A percentile compares a stretch with the other conserved stretches of the same genome.
Evolutionary conservation across 2,329 filamentous ascomycete genomes (phyloP).

Genomic region (Lecanicillium sp.): DNA sequence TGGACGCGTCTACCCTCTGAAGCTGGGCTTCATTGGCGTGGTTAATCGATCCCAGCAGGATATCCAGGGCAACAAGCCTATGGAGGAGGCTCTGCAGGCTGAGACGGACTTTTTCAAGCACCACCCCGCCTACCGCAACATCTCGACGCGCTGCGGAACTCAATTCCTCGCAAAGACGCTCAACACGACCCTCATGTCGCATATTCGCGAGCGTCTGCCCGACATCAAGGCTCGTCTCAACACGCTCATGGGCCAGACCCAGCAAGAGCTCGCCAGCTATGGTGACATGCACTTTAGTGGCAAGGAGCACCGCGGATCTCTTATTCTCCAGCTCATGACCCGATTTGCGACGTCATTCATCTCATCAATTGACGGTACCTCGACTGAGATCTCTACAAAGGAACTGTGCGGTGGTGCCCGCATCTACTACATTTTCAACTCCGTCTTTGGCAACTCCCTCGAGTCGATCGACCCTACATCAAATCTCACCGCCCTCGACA

Average conservation of each 20-base stretch:
- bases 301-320: constrained; percentile 89
- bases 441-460: constrained; percentile 91
- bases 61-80: constrained; percentile 91
- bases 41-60: constrained; percentile 98
- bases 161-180: constrained; percentile 91
- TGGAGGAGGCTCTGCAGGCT: constrained; percentile 81
- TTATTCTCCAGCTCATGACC: constrained; percentile 96
- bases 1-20: constrained; percentile 90
- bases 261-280: constrained; percentile 96
- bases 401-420: constrained; percentile 90
- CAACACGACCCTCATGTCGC: constrained; percentile 90
- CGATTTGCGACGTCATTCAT: constrained; percentile 97
- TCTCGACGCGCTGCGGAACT: constrained; percentile 86
- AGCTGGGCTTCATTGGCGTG: constrained; percentile 95
- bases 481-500: constrained; percentile 90
- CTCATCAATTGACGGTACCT: constrained; percentile 96
- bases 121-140: constrained; percentile 94
- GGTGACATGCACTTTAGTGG: constrained; percentile 96
- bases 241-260: constrained; percentile 98
- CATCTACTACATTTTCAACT: constrained; percentile 99
- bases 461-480: constrained; percentile 94
- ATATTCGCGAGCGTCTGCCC: constrained; percentile 90
- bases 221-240: constrained; percentile 98
- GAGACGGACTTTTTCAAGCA: constrained; percentile 95
- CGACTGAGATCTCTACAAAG: constrained; percentile 96